These are phyloP conservation scores for Sporothrix sp. DNA, from an alignment of 2,329 filamentous ascomycete species.

Conservation along the genomic window DNA sequence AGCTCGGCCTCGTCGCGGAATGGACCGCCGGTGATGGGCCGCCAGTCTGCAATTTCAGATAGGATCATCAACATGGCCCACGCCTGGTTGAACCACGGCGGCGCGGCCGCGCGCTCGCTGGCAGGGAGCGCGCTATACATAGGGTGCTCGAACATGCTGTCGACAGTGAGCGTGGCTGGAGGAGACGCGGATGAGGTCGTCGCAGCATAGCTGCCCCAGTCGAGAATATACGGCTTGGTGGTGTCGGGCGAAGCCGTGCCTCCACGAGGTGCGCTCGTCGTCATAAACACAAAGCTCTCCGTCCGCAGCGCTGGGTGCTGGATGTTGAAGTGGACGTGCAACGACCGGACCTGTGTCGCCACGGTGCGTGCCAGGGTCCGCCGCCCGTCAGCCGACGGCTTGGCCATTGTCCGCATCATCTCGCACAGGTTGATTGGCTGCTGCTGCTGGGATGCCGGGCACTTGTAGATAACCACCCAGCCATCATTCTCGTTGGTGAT, in stretches of 20 bases:
- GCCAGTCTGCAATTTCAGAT: conserved; percentile 10
- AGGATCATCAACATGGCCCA: conserved; percentile 12
- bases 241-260: neutral
- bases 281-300: conserved; percentile 11
- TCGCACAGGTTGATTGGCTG: neutral
- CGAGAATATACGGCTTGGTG: neutral
- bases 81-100: conserved; percentile 6
- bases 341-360: conserved; percentile 8
- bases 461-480: neutral
- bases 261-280: neutral
- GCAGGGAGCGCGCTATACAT: neutral
- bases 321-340: conserved; percentile 11
- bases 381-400: neutral
- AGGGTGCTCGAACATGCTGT: conserved; percentile 8
- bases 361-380: neutral
- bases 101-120: neutral
- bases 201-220: neutral
- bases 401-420: neutral
- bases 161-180: neutral
- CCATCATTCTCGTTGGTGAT: neutral
- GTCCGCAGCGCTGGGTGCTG: conserved; percentile 8
- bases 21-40: neutral
- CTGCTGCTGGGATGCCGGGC: neutral
- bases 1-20: neutral
- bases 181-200: neutral